These are phyloP conservation scores for Saturnispora dispora DNA, from an alignment of 805 yeast genomes.

Conservation along the genomic window DNA sequence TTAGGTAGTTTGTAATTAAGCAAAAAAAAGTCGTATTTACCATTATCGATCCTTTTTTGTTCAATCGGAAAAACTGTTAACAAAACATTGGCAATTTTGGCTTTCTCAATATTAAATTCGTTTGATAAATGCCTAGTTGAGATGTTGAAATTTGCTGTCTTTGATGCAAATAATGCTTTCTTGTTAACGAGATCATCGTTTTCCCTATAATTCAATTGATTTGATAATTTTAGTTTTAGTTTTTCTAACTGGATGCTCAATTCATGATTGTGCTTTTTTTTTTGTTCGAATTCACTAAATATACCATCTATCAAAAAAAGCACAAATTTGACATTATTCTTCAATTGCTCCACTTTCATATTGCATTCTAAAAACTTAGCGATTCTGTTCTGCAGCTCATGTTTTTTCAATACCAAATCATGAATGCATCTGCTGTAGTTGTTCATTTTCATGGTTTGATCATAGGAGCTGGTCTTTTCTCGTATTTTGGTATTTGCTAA, in stretches of 20 bases:
- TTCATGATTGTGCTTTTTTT: constrained; percentile 1
- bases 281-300: not conserved
- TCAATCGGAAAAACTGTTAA: constrained; percentile 27
- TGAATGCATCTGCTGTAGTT: constrained; percentile 30
- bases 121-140: not conserved
- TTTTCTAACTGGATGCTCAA: not conserved
- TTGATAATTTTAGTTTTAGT: not conserved
- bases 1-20: constrained; percentile 26
- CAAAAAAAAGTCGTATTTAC: constrained; percentile 18
- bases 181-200: not conserved
- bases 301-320: not conserved
- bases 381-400: constrained; percentile 9
- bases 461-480: constrained; percentile 29
- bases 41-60: constrained; percentile 9
- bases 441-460: constrained; percentile 34
- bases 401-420: constrained; percentile 23
- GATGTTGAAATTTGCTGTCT: not conserved
- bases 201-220: not conserved
- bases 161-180: not conserved
- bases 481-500: constrained; percentile 6
- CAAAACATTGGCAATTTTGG: constrained; percentile 19
- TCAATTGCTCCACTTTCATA: constrained; percentile 2
- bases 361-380: not conserved
- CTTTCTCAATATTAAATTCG: constrained; percentile 17
- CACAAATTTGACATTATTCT: not conserved